Conservation (phyloP, 202 grass and related monocot genomes). For the Hordeum pubiflorum region DNA sequence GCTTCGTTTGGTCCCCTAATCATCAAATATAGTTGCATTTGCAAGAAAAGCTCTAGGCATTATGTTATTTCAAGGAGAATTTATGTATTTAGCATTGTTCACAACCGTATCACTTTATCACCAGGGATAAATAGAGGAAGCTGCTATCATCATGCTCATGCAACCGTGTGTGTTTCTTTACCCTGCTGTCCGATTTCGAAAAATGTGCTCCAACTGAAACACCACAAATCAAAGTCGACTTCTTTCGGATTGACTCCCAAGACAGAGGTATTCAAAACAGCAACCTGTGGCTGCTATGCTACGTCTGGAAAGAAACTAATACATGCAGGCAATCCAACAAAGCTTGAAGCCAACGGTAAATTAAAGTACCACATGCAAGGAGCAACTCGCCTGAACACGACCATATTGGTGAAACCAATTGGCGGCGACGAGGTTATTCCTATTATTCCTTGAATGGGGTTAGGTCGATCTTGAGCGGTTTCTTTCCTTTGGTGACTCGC, state of each 20-base stretch:
- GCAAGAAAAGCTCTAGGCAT: too few species aligned
- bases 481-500: constrained; percentile 73
- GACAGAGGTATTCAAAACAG: background rate
- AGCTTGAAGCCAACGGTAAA: background rate
- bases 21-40: too few species aligned
- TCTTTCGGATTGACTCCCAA: background rate
- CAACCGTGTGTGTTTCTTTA: too few species aligned
- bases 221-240: background rate
- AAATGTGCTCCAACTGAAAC: background rate
- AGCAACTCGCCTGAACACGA: background rate
- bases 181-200: too few species aligned
- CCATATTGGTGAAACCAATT: background rate
- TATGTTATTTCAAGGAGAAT: too few species aligned
- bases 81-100: too few species aligned
- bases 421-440: background rate
- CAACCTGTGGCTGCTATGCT: background rate
- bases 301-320: background rate
- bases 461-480: constrained; percentile 68
- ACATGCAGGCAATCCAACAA: background rate
- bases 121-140: too few species aligned
- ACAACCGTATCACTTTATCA: too few species aligned
- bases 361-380: background rate
- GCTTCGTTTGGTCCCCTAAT: too few species aligned
- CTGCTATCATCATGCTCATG: too few species aligned
- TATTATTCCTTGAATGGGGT: constrained; percentile 48